Conservation (phyloP, 768 basidiomycete genomes). For the Phlebiopsis gigantea region DNA sequence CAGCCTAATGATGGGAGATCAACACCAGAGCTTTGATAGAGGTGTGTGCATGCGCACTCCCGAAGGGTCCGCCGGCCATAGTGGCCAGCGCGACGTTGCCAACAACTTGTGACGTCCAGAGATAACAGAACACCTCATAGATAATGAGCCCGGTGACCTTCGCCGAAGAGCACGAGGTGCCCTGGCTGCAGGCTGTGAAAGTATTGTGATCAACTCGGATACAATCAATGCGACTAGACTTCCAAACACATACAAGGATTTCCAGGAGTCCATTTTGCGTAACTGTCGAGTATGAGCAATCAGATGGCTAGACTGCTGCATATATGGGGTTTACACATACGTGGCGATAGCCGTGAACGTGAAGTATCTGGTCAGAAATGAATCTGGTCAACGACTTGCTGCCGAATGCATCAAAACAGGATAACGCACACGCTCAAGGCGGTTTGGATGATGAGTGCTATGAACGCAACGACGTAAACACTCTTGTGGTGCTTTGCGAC, state of each 20-base stretch:
- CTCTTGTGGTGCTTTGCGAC: conserved; percentile 77
- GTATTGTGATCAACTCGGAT: not conserved
- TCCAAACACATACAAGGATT: conserved; percentile 52
- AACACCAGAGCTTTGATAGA: not conserved
- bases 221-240: too few relatives aligned
- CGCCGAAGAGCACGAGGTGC: conserved; percentile 57
- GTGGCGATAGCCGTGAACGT: conserved; percentile 74
- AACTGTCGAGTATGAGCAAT: conserved; percentile 21
- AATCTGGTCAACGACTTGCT: not conserved
- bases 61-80: conserved; percentile 75
- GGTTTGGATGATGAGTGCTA: conserved; percentile 67
- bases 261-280: conserved; percentile 74
- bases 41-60: conserved; percentile 30
- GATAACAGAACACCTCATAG: conserved; percentile 75
- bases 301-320: not conserved
- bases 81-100: conserved; percentile 75
- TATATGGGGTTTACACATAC: conserved; percentile 28
- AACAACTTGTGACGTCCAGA: conserved; percentile 83
- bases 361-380: conserved; percentile 49
- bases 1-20: conserved; percentile 27
- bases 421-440: conserved; percentile 59
- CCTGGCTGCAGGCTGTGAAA: conserved; percentile 42
- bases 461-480: conserved; percentile 74
- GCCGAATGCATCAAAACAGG: not conserved
- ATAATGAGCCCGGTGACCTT: conserved; percentile 78